phyloP scores from a whole-genome alignment of 139 green algal genomes.

The Auxenochlorella pyrenoidosa region DNA sequence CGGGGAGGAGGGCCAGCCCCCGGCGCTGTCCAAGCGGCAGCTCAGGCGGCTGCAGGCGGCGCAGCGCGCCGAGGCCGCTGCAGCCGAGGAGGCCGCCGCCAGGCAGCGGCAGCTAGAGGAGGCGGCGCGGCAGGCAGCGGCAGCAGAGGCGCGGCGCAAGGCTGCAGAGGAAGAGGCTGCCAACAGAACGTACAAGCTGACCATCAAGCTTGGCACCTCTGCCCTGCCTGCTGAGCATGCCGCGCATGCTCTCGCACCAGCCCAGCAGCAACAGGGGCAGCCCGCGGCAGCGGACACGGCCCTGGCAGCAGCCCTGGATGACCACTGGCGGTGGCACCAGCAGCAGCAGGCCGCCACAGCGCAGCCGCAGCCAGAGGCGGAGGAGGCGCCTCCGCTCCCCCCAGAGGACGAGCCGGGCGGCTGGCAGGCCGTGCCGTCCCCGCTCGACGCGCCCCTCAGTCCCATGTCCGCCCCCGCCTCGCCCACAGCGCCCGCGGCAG shows the following conservation, averaged over 20 bases:
- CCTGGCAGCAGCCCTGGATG: background rate
- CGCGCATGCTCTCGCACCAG: background rate
- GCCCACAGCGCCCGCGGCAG: background rate
- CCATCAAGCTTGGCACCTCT: background rate
- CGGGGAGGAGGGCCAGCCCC: background rate
- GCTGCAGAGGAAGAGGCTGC: constrained; percentile 10
- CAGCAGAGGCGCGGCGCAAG: background rate
- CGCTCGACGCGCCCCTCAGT: background rate
- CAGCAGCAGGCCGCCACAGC: constrained; percentile 12
- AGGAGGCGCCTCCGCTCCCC: background rate
- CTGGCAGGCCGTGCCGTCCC: background rate
- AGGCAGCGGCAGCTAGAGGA: background rate
- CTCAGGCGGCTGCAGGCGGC: background rate
- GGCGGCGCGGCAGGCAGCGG: background rate
- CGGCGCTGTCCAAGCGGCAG: constrained; percentile 19
- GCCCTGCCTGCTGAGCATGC: background rate
- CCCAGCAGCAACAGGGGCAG: background rate
- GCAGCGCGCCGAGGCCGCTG: background rate
- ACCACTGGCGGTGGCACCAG: constrained; percentile 15
- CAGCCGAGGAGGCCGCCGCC: background rate
- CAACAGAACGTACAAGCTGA: constrained; percentile 11
- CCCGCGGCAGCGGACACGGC: background rate
- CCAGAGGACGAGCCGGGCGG: background rate
- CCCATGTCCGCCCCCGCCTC: constrained; percentile 14
- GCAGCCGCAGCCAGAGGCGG: background rate